phyloP scores from a whole-genome alignment of 2,329 filamentous ascomycete species.

The Trematosphaeria pertusa region DNA sequence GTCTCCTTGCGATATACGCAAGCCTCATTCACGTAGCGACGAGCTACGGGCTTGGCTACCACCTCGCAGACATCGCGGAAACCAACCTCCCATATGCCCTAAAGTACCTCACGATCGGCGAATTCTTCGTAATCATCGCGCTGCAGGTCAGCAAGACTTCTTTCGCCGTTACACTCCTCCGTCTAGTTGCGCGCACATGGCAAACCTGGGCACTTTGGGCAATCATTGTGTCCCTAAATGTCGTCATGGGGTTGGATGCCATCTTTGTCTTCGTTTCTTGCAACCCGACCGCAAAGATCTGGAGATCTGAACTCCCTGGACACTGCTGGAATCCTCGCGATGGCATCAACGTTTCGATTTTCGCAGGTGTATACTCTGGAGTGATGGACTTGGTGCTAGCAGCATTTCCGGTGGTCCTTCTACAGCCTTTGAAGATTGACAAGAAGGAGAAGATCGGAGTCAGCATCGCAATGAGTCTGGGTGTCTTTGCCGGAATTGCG shows the following conservation, averaged over 20 bases:
- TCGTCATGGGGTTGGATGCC: conserved; percentile 11
- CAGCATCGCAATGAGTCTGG: conserved; percentile 34
- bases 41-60: conserved; percentile 18
- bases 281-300: conserved; percentile 15
- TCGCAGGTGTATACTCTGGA: conserved; percentile 18
- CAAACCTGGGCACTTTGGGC: conserved; percentile 22
- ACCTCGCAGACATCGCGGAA: conserved; percentile 8
- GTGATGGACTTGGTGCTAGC: conserved; percentile 38
- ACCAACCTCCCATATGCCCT: conserved; percentile 1
- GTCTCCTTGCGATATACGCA: conserved; percentile 6
- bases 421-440: conserved; percentile 36
- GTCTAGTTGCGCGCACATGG: conserved; percentile 11
- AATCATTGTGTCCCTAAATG: conserved; percentile 19
- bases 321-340: conserved; percentile 15
- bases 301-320: conserved; percentile 12
- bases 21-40: conserved; percentile 13
- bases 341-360: conserved; percentile 14
- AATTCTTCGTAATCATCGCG: conserved; percentile 18
- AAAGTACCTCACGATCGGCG: conserved; percentile 19
- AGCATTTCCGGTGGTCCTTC: conserved; percentile 30
- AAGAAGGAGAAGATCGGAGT: conserved; percentile 35
- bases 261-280: conserved; percentile 18
- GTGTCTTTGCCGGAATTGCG: conserved; percentile 29
- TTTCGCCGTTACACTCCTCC: conserved; percentile 21
- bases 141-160: conserved; percentile 22